A percentile compares a stretch with the other conserved stretches of the same genome.
Evolutionary conservation across 1,284 basidiomycete species (phyloP).

Genomic region (Meripilus lineatus): DNA sequence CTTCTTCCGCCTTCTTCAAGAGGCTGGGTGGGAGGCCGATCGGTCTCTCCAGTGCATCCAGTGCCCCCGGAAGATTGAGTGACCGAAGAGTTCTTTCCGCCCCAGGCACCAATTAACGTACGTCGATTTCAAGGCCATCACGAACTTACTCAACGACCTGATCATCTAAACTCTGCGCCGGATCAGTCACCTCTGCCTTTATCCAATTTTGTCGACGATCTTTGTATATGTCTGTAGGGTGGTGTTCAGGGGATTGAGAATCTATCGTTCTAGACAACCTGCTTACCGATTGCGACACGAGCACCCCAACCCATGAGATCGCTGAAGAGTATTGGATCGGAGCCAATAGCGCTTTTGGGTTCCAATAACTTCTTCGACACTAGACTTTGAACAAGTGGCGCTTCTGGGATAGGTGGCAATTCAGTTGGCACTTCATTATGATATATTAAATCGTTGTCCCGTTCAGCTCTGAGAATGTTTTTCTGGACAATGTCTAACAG

Average conservation of each 20-base stretch:
- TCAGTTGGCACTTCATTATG: conserved; percentile 77
- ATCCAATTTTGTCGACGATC: conserved; percentile 77
- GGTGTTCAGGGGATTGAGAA: too few relatives aligned
- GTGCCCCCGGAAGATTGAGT: conserved; percentile 79
- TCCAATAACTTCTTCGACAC: conserved; percentile 62
- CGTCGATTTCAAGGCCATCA: not conserved
- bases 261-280: too few relatives aligned
- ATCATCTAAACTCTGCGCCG: conserved; percentile 65
- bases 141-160: conserved; percentile 55
- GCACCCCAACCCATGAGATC: conserved; percentile 87
- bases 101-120: not conserved
- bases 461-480: conserved; percentile 68
- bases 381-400: conserved; percentile 65
- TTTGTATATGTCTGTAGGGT: conserved; percentile 82
- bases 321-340: conserved; percentile 62
- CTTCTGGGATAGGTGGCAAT: conserved; percentile 63
- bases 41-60: conserved; percentile 86
- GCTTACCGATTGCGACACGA: conserved; percentile 79
- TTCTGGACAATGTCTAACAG: conserved; percentile 67
- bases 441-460: conserved; percentile 97
- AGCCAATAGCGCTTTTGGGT: conserved; percentile 46
- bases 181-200: conserved; percentile 61
- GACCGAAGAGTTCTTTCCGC: conserved; percentile 57
- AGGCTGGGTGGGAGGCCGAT: conserved; percentile 87
- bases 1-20: conserved; percentile 82